Evolutionary conservation across 805 yeast genomes (phyloP).

Genomic region (Metschnikowia drakensbergensis): DNA sequence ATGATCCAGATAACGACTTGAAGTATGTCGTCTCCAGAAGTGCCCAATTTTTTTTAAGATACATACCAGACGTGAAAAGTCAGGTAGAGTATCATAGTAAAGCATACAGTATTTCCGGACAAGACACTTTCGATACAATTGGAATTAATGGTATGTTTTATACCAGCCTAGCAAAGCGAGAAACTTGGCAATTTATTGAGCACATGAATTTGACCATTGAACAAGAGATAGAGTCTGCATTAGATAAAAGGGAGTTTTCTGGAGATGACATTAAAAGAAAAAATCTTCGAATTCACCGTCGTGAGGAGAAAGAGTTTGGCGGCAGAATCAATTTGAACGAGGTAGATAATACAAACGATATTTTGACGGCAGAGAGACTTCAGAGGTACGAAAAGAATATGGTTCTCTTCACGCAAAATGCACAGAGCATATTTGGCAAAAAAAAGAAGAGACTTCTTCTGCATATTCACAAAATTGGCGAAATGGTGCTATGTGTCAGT

Average conservation of each 20-base stretch:
- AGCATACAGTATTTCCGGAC: slow-evolving; percentile 22
- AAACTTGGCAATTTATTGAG: slow-evolving; percentile 34
- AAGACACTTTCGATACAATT: slow-evolving; percentile 26
- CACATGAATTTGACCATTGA: slow-evolving; percentile 29
- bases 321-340: slow-evolving; percentile 5
- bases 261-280: slow-evolving; percentile 32
- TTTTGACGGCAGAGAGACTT: slow-evolving; percentile 21
- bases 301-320: slow-evolving; percentile 1
- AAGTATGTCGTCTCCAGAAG: slow-evolving; percentile 36
- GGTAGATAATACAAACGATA: slow-evolving; percentile 20
- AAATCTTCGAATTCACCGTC: slow-evolving; percentile 20
- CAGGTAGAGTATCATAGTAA: slow-evolving; percentile 26
- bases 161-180: slow-evolving; percentile 20
- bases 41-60: slow-evolving; percentile 36
- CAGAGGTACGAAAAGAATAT: slow-evolving; percentile 2
- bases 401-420: slow-evolving; percentile 13
- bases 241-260: slow-evolving; percentile 24
- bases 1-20: slow-evolving; percentile 29
- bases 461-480: slow-evolving; percentile 31
- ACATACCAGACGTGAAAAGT: slow-evolving; percentile 35
- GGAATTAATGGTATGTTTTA: slow-evolving; percentile 37
- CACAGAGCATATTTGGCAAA: slow-evolving; percentile 28
- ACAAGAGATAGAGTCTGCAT: slow-evolving; percentile 33
- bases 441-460: slow-evolving; percentile 37
- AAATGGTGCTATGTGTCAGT: slow-evolving; percentile 28